phyloP scores from a whole-genome alignment of 495 filamentous ascomycete genomes.

The Talaromyces proteolyticus region DNA sequence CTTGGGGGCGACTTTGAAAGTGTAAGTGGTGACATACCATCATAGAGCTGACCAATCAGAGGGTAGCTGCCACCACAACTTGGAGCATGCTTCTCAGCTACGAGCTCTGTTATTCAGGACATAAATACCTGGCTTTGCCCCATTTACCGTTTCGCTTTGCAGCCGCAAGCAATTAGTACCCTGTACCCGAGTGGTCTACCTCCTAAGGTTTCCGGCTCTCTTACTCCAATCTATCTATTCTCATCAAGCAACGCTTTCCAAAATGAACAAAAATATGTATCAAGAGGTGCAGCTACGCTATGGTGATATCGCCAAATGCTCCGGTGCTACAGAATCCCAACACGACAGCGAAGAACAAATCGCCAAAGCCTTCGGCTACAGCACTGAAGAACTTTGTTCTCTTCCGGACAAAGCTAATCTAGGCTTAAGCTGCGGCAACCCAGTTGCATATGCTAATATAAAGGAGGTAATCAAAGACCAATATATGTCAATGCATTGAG shows the following conservation, averaged over 20 bases:
- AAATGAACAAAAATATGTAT: slow-evolving; percentile 1
- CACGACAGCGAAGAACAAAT: slow-evolving; percentile 29
- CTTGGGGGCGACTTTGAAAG: background rate
- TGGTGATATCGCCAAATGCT: slow-evolving; percentile 1
- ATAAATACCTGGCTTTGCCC: background rate
- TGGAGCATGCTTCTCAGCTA: slow-evolving; percentile 1
- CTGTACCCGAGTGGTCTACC: background rate
- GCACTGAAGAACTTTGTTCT: slow-evolving; percentile 41
- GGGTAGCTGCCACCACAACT: background rate
- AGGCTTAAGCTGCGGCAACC: slow-evolving; percentile 65
- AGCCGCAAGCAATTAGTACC: slow-evolving; percentile 2
- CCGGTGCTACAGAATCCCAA: background rate
- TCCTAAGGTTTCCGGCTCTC: slow-evolving; percentile 1
- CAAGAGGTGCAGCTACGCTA: background rate
- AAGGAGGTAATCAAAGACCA: slow-evolving; percentile 25
- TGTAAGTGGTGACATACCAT: slow-evolving; percentile 5
- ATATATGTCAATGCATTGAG: background rate
- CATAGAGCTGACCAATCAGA: slow-evolving; percentile 4
- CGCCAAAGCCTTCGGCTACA: slow-evolving; percentile 58
- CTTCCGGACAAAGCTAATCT: slow-evolving; percentile 56
- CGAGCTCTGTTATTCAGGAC: background rate
- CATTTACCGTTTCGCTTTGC: background rate
- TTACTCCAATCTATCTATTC: background rate
- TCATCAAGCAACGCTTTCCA: background rate
- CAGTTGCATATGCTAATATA: slow-evolving; percentile 48